Base-by-base conservation (phyloP, 2,329 filamentous ascomycete genomes). In the Ophiostoma angusticollis region DNA sequence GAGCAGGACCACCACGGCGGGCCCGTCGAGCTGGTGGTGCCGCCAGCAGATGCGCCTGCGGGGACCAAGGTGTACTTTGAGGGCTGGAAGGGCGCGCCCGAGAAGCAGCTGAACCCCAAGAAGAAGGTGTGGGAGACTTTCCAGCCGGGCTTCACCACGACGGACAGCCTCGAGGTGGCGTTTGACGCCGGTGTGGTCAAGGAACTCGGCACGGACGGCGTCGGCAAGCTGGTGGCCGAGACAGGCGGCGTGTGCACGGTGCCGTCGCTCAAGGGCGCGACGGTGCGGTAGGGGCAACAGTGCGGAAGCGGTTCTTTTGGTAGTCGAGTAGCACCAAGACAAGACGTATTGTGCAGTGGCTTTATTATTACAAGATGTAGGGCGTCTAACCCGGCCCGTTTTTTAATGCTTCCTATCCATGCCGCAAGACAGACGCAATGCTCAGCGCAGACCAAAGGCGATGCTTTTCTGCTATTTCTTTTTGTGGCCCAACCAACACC, bases 111-210 rank as follows among this genome's bases (percentile, higher is more conserved):
- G 42, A 98, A 96, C 71, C 91, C 91, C 42, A 98, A 98, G 80
- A 98, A 96, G 78, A 96, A 96, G 78, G 68, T 96, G 45, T 96
- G 89, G 87, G 91, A 98, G 70, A 84, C 73, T 9, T 84, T 94
- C 63, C 89, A 96, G 70, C 86, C 87, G 1, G 91, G 89, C 0
- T 96, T 96, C 65, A 93, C 84, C 22, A 98, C 89, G 7, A 93
- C 81, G 1, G 80, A 80, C 7, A 62, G 60, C 33, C 68, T 89
- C 37, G 82, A 87, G 61, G 89, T 94, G 25, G 86, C 72, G 0
- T 98, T 96, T 56, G 83, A 96, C 53, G 83, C 82, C 3, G 70
- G 63, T 31, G 77, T 68, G 32, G 84, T 94, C 25, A 80, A 84
- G 61, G 76, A 80, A 60, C 65, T 89, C 43, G 78, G 80, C 53